Evolutionary conservation across 2,329 filamentous ascomycete species (phyloP).

Genomic region (Penicillium olsonii): DNA sequence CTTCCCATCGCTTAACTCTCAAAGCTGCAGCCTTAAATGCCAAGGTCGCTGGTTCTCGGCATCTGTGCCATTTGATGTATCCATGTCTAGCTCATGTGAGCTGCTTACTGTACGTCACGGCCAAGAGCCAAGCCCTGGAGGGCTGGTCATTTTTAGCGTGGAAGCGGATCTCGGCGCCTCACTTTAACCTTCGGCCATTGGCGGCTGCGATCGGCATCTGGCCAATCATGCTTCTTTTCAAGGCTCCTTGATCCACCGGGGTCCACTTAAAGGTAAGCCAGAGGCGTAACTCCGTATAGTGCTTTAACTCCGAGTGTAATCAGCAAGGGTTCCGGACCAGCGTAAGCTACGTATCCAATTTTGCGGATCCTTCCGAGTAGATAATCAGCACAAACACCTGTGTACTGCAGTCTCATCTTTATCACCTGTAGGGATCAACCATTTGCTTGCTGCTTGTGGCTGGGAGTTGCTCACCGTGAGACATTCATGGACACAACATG

Average conservation of each 20-base stretch:
- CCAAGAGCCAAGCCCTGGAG: too few species aligned
- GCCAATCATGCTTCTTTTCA: background rate
- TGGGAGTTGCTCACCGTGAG: too few species aligned
- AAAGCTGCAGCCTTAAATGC: background rate
- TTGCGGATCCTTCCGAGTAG: too few species aligned
- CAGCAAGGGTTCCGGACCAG: background rate
- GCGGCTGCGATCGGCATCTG: background rate
- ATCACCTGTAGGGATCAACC: too few species aligned
- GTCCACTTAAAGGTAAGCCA: background rate
- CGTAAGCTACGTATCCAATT: too few species aligned
- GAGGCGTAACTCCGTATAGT: background rate
- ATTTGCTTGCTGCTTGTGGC: too few species aligned
- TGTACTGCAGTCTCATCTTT: too few species aligned
- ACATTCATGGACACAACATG: too few species aligned
- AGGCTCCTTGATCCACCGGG: background rate
- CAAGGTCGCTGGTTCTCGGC: background rate
- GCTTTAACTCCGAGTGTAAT: background rate
- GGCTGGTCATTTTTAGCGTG: background rate
- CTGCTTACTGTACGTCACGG: constrained; percentile 9
- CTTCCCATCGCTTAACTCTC: background rate
- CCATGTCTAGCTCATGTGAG: background rate
- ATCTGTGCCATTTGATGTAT: background rate
- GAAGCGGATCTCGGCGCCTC: background rate
- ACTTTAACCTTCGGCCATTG: constrained; percentile 1
- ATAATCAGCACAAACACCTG: too few species aligned